phyloP scores from a whole-genome alignment of 225 moss, liverwort and hornwort genomes.

The Ulota crispa region DNA sequence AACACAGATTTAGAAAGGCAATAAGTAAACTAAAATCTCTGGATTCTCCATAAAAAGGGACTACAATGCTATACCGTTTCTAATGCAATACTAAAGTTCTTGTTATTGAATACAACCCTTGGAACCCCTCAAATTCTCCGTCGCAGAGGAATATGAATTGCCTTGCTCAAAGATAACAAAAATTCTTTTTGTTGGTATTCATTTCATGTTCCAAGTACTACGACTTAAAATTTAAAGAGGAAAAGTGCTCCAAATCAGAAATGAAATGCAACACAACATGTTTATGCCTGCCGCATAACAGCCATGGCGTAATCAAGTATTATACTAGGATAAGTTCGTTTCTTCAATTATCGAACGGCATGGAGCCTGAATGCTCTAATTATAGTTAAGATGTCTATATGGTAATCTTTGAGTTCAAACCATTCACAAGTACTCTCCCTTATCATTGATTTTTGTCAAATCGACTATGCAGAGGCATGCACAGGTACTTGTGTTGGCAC shows the following conservation, averaged over 20 bases:
- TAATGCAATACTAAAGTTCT: too few relatives aligned
- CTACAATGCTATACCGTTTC: too few relatives aligned
- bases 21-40: too few relatives aligned
- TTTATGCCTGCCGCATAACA: too few relatives aligned
- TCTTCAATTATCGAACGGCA: neutral
- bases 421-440: neutral
- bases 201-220: too few relatives aligned
- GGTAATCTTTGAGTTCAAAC: neutral
- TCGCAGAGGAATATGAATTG: too few relatives aligned
- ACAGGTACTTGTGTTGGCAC: neutral
- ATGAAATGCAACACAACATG: neutral
- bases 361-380: neutral
- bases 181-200: too few relatives aligned
- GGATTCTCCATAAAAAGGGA: too few relatives aligned
- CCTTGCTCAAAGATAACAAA: too few relatives aligned
- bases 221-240: neutral
- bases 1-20: too few relatives aligned
- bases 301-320: neutral
- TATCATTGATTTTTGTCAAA: neutral
- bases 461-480: conserved; percentile 11
- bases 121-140: too few relatives aligned
- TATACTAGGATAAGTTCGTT: neutral
- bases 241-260: neutral
- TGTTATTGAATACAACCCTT: too few relatives aligned
- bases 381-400: neutral